Conservation (phyloP, 345 rosid genomes). For the Linum lewisii region DNA sequence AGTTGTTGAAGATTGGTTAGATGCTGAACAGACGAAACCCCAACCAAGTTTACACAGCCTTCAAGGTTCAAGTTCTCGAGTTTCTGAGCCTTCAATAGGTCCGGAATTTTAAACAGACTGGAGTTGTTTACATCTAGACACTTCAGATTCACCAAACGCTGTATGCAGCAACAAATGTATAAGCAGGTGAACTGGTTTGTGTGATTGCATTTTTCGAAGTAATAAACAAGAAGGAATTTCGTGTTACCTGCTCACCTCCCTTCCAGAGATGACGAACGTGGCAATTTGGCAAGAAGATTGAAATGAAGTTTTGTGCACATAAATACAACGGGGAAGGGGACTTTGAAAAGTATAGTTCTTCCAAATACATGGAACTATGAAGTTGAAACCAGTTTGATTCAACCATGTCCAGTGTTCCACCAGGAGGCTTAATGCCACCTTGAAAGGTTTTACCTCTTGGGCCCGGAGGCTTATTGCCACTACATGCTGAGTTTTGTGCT, state of each 20-base stretch:
- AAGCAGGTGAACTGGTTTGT: background rate
- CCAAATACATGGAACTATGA: background rate
- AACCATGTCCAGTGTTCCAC: too few species aligned
- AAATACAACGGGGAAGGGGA: background rate
- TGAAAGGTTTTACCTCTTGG: too few species aligned
- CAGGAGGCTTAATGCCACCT: too few species aligned
- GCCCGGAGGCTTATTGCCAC: too few species aligned
- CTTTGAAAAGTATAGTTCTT: background rate
- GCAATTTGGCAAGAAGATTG: background rate
- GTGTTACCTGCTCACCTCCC: background rate
- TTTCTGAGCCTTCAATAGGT: background rate
- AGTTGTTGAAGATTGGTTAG: background rate
- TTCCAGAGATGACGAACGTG: background rate
- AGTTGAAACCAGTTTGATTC: background rate
- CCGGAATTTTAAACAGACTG: background rate
- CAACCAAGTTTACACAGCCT: slow-evolving; percentile 2
- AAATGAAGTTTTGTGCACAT: background rate
- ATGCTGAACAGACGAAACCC: background rate
- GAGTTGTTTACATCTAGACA: background rate
- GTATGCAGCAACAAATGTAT: background rate
- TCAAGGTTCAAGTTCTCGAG: background rate
- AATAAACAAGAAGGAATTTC: too few species aligned
- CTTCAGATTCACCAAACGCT: background rate
- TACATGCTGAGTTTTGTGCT: too few species aligned
- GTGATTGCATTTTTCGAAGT: background rate